A percentile compares a stretch with the other conserved stretches of the same genome.
These are phyloP conservation scores for Citrus sinensis DNA, from an alignment of 345 rosid genomes.

Conservation along the genomic window DVS_A1.0 CM039163.1:46557001-46557500, in stretches of 20 bases:
- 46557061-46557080: neutral
- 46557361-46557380: neutral
- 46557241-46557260: slow-evolving; percentile 55
- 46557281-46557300: slow-evolving; percentile 66
- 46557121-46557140: neutral
- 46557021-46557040: neutral
- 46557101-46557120: neutral
- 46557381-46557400: neutral
- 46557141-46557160: neutral
- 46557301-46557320: slow-evolving; percentile 99
- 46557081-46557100: neutral
- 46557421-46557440: neutral
- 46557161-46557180: slow-evolving; percentile 65
- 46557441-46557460: neutral
- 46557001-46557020: neutral
- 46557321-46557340: slow-evolving; percentile 88
- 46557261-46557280: slow-evolving; percentile 73
- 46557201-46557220: slow-evolving; percentile 64
- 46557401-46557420: neutral
- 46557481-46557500: slow-evolving; percentile 76
- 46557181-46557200: slow-evolving; percentile 62
- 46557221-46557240: slow-evolving; percentile 73
- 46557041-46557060: neutral
- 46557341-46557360: slow-evolving; percentile 97
- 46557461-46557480: neutral